Percentiles rank a stretch among this genome's conserved stretches.
Conservation (phyloP, 164 flowering plant genomes). For the Annona cherimola region DNA sequence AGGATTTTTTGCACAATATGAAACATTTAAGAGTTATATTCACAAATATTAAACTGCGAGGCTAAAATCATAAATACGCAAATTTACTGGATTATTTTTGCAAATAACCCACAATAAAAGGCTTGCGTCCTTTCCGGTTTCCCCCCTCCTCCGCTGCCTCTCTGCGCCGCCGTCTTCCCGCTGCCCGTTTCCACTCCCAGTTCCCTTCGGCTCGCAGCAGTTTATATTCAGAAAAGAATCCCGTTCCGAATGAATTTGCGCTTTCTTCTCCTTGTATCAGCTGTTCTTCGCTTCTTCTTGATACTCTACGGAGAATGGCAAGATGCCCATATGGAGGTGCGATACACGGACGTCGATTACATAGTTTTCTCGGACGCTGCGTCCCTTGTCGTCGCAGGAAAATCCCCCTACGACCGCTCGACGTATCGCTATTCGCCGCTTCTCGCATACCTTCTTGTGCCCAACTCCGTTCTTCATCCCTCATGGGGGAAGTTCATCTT, state of each 20-base stretch:
- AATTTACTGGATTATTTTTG: no score
- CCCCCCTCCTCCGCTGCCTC: no score
- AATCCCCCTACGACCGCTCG: slow-evolving; percentile 71
- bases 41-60: no score
- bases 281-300: slow-evolving; percentile 46
- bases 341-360: slow-evolving; percentile 91
- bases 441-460: slow-evolving; percentile 71
- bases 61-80: no score
- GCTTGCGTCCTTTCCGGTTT: no score
- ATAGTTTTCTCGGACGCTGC: slow-evolving; percentile 93
- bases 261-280: slow-evolving; percentile 49
- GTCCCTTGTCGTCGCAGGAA: slow-evolving; percentile 55
- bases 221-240: no score
- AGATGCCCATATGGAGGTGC: slow-evolving; percentile 84
- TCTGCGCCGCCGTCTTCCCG: no score
- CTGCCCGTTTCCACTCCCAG: no score
- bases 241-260: slow-evolving; percentile 19
- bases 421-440: slow-evolving; percentile 87
- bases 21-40: no score
- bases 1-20: no score
- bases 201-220: no score
- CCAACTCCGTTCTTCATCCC: slow-evolving; percentile 69
- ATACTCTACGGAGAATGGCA: slow-evolving; percentile 95
- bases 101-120: no score
- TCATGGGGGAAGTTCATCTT: slow-evolving; percentile 89